Conservation (phyloP, 768 basidiomycete species). For the Mycena epipterygia region DNA sequence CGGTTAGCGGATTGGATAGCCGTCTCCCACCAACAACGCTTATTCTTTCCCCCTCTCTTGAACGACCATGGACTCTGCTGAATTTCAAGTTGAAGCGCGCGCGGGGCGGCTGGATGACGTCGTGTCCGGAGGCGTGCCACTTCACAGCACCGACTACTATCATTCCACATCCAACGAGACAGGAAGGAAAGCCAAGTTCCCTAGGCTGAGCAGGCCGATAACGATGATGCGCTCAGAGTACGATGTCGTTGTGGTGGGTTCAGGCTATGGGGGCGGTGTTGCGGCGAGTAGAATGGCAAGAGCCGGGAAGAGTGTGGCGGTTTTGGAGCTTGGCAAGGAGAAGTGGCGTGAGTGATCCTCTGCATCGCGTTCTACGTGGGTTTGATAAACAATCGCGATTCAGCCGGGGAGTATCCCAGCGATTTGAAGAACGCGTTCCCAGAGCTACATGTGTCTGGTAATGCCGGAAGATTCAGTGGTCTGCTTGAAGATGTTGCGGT, state of each 20-base stretch:
- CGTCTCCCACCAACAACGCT: too few relatives aligned
- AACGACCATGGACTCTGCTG: background rate
- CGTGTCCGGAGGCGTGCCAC: conserved; percentile 1
- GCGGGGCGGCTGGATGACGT: background rate
- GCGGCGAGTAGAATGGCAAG: conserved; percentile 37
- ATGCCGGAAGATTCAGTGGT: conserved; percentile 18
- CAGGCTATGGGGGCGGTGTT: conserved; percentile 39
- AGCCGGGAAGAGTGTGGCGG: conserved; percentile 34
- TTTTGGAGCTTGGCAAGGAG: conserved; percentile 38
- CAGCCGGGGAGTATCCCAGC: conserved; percentile 38
- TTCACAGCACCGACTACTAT: background rate
- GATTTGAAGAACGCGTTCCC: conserved; percentile 15
- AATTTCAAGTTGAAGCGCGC: background rate
- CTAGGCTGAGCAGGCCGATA: conserved; percentile 33
- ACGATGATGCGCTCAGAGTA: conserved; percentile 36
- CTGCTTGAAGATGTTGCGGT: conserved; percentile 21
- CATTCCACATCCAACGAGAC: background rate
- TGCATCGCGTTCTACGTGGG: background rate
- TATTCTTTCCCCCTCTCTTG: background rate
- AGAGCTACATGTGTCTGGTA: conserved; percentile 34
- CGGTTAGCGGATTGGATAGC: too few relatives aligned
- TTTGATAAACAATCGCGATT: background rate
- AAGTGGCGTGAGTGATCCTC: conserved; percentile 32
- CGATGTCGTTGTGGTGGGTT: conserved; percentile 38
- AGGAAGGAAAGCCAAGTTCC: conserved; percentile 10